A percentile compares a stretch with the other conserved stretches of the same genome.
phyloP scores from a whole-genome alignment of 2,329 filamentous ascomycete genomes.

The Xylaria sp. region DNA sequence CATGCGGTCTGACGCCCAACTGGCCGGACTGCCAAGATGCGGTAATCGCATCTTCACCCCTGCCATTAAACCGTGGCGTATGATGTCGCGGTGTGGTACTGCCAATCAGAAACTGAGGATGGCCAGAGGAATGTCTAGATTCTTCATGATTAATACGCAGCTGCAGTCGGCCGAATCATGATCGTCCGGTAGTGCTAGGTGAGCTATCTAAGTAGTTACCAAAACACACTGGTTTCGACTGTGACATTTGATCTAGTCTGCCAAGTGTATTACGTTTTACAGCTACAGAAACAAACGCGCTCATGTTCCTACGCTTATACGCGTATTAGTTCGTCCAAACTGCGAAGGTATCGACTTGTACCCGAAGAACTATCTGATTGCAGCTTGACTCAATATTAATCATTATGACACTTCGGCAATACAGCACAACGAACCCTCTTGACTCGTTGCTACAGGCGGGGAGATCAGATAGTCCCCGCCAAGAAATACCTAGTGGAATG shows the following conservation, averaged over 20 bases:
- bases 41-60: neutral
- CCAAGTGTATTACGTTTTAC: neutral
- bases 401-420: conserved; percentile 1
- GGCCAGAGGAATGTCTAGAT: neutral
- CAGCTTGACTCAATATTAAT: conserved; percentile 11
- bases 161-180: conserved; percentile 1
- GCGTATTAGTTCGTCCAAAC: neutral
- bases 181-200: neutral
- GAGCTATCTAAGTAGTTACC: no score
- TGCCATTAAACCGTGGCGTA: neutral
- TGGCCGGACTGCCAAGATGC: conserved; percentile 6
- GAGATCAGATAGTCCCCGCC: neutral
- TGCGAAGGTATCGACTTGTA: neutral
- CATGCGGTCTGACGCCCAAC: conserved; percentile 11
- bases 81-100: neutral
- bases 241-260: neutral
- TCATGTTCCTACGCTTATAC: neutral
- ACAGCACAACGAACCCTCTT: neutral
- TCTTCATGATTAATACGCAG: conserved; percentile 20
- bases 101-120: neutral
- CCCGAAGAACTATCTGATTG: neutral
- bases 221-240: neutral
- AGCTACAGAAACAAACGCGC: neutral
- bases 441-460: conserved; percentile 5
- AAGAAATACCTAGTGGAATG: neutral